A percentile compares a stretch with the other conserved stretches of the same genome.
Conservation (phyloP, 2,329 filamentous ascomycete species). For the Trichoderma breve region DNA sequence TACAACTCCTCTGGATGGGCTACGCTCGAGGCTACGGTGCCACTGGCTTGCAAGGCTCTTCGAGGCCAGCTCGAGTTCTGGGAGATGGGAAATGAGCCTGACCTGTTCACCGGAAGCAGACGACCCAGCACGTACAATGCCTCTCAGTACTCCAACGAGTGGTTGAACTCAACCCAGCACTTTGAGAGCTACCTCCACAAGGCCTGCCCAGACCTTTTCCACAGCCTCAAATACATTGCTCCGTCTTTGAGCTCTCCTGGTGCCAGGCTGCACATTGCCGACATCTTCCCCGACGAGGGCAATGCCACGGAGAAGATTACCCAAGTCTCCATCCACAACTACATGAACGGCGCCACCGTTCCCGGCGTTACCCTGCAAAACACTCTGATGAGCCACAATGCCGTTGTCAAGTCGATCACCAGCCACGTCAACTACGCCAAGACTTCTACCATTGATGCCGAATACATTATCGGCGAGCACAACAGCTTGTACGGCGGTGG, state of each 20-base stretch:
- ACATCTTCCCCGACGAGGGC: conserved; percentile 33
- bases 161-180: conserved; percentile 23
- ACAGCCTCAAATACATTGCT: conserved; percentile 22
- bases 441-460: conserved; percentile 32
- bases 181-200: conserved; percentile 21
- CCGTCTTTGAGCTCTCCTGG: conserved; percentile 25
- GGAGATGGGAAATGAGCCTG: conserved; percentile 29
- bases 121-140: conserved; percentile 23
- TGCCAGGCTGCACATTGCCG: conserved; percentile 22
- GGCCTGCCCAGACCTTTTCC: conserved; percentile 23
- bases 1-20: conserved; percentile 27
- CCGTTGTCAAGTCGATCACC: conserved; percentile 35
- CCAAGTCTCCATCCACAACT: conserved; percentile 30
- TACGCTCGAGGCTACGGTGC: conserved; percentile 27
- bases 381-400: conserved; percentile 37
- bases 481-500: conserved; percentile 43
- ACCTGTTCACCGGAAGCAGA: conserved; percentile 25
- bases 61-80: conserved; percentile 25
- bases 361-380: conserved; percentile 39
- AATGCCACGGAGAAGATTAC: conserved; percentile 21
- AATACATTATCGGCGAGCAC: conserved; percentile 47
- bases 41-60: conserved; percentile 27
- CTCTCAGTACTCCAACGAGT: conserved; percentile 23
- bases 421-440: conserved; percentile 26
- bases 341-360: conserved; percentile 35